Evolutionary conservation across 306 rosid genomes (phyloP).

Genomic region (Glycine tomentella): DNA sequence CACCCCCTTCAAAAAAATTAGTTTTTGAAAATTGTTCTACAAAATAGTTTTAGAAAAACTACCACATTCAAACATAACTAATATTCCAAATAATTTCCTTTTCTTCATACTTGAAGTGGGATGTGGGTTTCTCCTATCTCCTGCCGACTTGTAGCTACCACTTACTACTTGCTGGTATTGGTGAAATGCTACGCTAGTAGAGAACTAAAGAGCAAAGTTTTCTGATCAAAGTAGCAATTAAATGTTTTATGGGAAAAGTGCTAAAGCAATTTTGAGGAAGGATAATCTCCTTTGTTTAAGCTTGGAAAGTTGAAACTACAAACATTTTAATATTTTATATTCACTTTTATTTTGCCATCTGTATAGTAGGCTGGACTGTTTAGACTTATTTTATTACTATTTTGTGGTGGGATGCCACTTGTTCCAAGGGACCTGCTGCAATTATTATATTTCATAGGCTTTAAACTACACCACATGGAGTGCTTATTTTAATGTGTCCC

Average conservation of each 20-base stretch:
- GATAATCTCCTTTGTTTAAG: conserved; percentile 13
- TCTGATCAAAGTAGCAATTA: neutral
- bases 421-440: neutral
- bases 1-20: neutral
- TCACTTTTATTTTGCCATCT: neutral
- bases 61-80: neutral
- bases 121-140: conserved; percentile 26
- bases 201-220: too few relatives aligned
- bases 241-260: conserved; percentile 4
- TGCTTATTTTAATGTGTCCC: conserved; percentile 2
- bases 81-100: conserved; percentile 10
- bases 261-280: neutral
- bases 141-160: neutral
- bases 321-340: neutral
- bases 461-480: neutral
- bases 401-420: neutral
- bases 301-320: conserved; percentile 4
- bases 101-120: conserved; percentile 19
- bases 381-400: neutral
- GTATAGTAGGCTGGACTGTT: neutral
- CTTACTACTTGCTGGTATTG: neutral
- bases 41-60: neutral
- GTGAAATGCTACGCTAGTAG: too few relatives aligned
- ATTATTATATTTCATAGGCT: neutral
- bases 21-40: neutral